Evolutionary conservation across 2,329 filamentous ascomycete species (phyloP).

Genomic region (Lachnellula occidentalis): DNA sequence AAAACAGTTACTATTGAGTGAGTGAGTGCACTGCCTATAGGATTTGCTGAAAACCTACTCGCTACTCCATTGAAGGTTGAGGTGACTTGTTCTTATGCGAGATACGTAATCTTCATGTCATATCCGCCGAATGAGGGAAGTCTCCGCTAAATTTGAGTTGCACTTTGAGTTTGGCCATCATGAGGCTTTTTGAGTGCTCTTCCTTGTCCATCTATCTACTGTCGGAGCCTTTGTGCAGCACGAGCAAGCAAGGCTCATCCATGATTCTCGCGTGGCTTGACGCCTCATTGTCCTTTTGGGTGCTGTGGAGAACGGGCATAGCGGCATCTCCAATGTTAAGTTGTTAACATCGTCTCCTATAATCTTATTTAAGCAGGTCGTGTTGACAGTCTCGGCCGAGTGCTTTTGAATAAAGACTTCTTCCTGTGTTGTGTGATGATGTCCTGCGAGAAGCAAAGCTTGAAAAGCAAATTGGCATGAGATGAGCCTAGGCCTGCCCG

Average conservation of each 20-base stretch:
- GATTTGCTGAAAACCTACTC: no score
- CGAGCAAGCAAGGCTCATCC: slow-evolving; percentile 8
- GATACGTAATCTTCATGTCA: no score
- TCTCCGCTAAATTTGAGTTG: no score
- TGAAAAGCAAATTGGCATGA: neutral
- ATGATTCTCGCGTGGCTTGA: slow-evolving; percentile 9
- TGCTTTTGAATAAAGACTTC: neutral
- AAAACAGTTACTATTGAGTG: no score
- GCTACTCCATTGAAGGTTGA: no score
- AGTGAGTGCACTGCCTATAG: no score
- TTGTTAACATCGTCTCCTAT: neutral
- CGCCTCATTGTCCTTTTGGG: neutral
- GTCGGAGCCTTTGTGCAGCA: neutral
- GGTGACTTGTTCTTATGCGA: no score
- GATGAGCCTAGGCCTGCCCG: neutral
- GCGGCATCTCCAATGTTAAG: no score
- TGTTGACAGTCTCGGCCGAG: neutral
- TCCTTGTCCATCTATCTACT: neutral
- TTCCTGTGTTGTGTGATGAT: neutral
- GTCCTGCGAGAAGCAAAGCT: neutral
- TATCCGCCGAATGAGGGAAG: no score
- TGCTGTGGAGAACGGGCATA: neutral
- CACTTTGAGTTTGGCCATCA: no score
- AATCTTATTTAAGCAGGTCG: neutral
- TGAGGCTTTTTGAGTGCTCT: neutral